Base-by-base conservation (phyloP, 768 basidiomycete genomes). In the Neoboletus brunneissimus region DNA sequence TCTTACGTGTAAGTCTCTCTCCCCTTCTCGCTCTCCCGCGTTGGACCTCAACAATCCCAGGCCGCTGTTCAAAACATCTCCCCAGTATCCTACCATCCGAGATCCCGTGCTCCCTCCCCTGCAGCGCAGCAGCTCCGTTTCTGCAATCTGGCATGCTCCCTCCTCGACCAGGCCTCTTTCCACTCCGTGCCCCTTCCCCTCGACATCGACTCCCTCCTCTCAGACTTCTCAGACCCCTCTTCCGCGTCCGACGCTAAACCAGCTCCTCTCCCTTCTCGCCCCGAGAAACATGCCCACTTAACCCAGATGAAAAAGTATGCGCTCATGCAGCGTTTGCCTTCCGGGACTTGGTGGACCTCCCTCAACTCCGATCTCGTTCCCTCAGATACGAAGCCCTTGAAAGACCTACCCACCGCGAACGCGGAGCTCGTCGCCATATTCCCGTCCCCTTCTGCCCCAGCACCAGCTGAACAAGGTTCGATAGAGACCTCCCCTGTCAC, bases 341-440 rank as follows among this genome's bases (percentile, higher is more conserved):
- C 77, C 2, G 89, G 85, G 38, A 86, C 87, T 56, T 91, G 84
- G 76, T 94, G 89, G 86, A 80, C 89, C 16, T 90, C 91, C 27
- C 79, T 86, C 52, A 81, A 78, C 64, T 78, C 83, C 22, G 77
- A 69, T 53, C 68, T 65, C 53, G 75, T 67, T 34, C 75, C 62
- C 48, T 73, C 59, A 43, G 73, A 77, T 51, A 72, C 73, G 8
- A 68, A 70, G 42, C 68, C 75, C 61, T 59, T 84, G 53, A 84
- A 79, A 62, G 73, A 78, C 58, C 68, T 88, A 15, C 71, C 77
- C 20, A 85, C 85, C 6, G 88, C 79, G 31, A 80, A 89, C 55
- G 87, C 91, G 13, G 89, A 91, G 55, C 81, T 94, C 51, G 88
- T 88, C 22, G 82, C 85, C 48, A 76, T 92, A 64, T 74, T 91